Evolutionary conservation across 2,329 filamentous ascomycete species (phyloP).

Genomic region (Penicillium sp.): DNA sequence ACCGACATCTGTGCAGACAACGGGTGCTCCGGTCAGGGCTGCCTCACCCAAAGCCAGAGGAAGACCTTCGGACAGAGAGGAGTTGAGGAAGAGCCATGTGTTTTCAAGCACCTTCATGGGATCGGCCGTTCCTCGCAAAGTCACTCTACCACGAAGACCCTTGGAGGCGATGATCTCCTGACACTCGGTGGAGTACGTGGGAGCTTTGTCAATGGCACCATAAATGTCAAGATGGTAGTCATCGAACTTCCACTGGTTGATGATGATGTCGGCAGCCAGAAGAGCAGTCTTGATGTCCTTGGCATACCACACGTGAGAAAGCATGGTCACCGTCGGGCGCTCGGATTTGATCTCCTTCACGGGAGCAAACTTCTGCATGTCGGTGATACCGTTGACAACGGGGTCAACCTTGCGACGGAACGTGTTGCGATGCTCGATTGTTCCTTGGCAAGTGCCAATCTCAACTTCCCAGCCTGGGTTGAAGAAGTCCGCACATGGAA

Average conservation of each 20-base stretch:
- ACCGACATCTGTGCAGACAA: conserved; percentile 47
- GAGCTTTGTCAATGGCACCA: conserved; percentile 64
- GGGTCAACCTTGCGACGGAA: conserved; percentile 65
- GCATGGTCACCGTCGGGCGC: conserved; percentile 65
- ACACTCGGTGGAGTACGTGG: conserved; percentile 62
- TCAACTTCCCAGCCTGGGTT: conserved; percentile 67
- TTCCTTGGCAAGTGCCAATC: conserved; percentile 60
- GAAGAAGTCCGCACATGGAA: conserved; percentile 63
- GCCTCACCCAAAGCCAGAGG: conserved; percentile 51
- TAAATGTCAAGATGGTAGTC: conserved; percentile 66
- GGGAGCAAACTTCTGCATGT: conserved; percentile 65
- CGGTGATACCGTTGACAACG: conserved; percentile 65
- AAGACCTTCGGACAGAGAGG: conserved; percentile 49
- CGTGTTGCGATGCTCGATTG: conserved; percentile 58
- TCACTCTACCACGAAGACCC: conserved; percentile 53
- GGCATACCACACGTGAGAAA: conserved; percentile 57
- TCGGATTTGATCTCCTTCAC: conserved; percentile 61
- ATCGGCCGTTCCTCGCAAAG: conserved; percentile 59
- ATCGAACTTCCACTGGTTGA: conserved; percentile 66
- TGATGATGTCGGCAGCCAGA: conserved; percentile 65
- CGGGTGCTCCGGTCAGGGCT: conserved; percentile 48
- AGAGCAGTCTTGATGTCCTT: conserved; percentile 69
- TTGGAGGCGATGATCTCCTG: conserved; percentile 61
- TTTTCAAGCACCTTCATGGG: conserved; percentile 58
- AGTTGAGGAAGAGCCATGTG: conserved; percentile 59